phyloP scores from a whole-genome alignment of 2,329 filamentous ascomycete genomes.

The Colletotrichum lupini region DNA sequence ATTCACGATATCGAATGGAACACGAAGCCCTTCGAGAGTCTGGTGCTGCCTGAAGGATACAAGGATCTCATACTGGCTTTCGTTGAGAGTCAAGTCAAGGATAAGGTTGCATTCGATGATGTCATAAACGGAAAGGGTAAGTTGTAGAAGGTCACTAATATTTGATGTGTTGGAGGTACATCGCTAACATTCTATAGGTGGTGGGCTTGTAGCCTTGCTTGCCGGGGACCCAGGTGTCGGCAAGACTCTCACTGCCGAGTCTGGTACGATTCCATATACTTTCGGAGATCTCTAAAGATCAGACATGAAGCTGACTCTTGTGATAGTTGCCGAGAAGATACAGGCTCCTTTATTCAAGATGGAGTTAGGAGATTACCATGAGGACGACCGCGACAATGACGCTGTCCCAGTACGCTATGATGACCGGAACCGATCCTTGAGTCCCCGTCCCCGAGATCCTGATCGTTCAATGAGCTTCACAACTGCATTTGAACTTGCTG shows the following conservation, averaged over 20 bases:
- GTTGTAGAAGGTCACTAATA: background rate
- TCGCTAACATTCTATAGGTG: slow-evolving; percentile 15
- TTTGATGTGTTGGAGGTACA: too few species aligned
- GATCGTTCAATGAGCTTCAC: slow-evolving; percentile 40
- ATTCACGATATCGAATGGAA: slow-evolving; percentile 59
- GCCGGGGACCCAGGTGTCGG: slow-evolving; percentile 48
- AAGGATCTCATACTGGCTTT: slow-evolving; percentile 64
- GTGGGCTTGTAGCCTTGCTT: slow-evolving; percentile 48
- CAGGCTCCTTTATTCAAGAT: slow-evolving; percentile 52
- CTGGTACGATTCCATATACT: slow-evolving; percentile 9
- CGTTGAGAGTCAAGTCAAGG: slow-evolving; percentile 55
- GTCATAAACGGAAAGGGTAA: slow-evolving; percentile 63
- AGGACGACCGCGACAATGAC: slow-evolving; percentile 55
- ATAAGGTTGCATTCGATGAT: slow-evolving; percentile 59
- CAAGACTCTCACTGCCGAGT: slow-evolving; percentile 53
- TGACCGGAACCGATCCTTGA: background rate
- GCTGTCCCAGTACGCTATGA: slow-evolving; percentile 38
- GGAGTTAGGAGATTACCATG: slow-evolving; percentile 71
- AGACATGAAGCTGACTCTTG: slow-evolving; percentile 19
- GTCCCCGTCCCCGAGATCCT: slow-evolving; percentile 55
- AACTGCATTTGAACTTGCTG: slow-evolving; percentile 55
- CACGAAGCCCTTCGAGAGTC: slow-evolving; percentile 56
- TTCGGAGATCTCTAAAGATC: background rate
- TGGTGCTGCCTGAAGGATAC: slow-evolving; percentile 59
- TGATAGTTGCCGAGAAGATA: slow-evolving; percentile 49